Conservation (phyloP, 2,329 filamentous ascomycete species). For the Xylaria multiplex region DNA sequence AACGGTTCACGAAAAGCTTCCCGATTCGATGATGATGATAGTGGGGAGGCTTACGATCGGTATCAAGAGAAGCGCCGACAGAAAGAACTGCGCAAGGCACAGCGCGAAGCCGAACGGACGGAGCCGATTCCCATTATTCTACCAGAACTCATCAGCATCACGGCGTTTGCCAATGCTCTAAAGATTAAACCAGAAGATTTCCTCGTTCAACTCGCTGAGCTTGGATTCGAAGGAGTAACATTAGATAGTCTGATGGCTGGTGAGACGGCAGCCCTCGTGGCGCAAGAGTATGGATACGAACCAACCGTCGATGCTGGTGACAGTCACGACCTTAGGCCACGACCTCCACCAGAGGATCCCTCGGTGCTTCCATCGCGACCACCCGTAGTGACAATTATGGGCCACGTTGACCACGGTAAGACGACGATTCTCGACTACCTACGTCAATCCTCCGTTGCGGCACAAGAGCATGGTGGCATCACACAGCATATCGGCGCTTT, state of each 20-base stretch:
- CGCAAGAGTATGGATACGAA: slow-evolving; percentile 92
- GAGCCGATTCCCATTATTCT: slow-evolving; percentile 73
- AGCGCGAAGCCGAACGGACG: slow-evolving; percentile 50
- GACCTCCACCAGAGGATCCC: slow-evolving; percentile 74
- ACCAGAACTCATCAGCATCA: slow-evolving; percentile 92
- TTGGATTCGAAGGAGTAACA: slow-evolving; percentile 88
- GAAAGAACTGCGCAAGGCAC: slow-evolving; percentile 54
- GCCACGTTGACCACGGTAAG: slow-evolving; percentile 98
- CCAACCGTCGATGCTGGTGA: slow-evolving; percentile 77
- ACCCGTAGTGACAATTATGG: slow-evolving; percentile 98
- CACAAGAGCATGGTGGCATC: slow-evolving; percentile 93
- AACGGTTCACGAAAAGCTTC: slow-evolving; percentile 34
- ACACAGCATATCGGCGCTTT: slow-evolving; percentile 99
- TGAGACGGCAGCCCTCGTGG: slow-evolving; percentile 89
- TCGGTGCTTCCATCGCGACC: slow-evolving; percentile 77
- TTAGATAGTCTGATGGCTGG: slow-evolving; percentile 88
- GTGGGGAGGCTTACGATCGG: slow-evolving; percentile 48
- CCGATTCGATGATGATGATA: slow-evolving; percentile 38
- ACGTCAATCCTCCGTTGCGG: slow-evolving; percentile 90
- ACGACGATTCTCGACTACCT: slow-evolving; percentile 95
- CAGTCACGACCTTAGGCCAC: slow-evolving; percentile 74
- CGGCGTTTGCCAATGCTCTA: slow-evolving; percentile 79
- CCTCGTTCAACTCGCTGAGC: slow-evolving; percentile 76
- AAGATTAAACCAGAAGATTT: slow-evolving; percentile 78
- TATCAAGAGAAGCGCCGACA: slow-evolving; percentile 56